These are phyloP conservation scores for Cenchrus purpureus DNA, from an alignment of 176 grass and related monocot species.

Conservation along the genomic window DNA sequence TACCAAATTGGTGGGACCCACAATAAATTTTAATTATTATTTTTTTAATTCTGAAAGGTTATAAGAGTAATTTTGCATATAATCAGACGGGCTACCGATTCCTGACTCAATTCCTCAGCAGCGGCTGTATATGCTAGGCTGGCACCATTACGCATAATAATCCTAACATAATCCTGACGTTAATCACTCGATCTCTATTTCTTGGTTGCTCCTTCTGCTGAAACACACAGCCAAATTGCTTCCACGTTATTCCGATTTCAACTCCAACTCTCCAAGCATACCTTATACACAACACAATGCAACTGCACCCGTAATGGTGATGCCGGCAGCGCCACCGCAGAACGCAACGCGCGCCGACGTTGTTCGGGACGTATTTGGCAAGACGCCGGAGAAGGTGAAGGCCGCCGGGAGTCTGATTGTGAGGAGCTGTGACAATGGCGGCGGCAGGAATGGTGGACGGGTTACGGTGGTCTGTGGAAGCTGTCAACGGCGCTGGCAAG, in stretches of 20 bases:
- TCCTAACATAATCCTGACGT: background rate
- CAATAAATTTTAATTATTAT: too few relatives aligned
- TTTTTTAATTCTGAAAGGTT: too few relatives aligned
- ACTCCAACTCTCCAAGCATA: background rate
- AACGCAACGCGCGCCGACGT: background rate
- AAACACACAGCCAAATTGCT: conserved; percentile 14
- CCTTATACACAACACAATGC: conserved; percentile 11
- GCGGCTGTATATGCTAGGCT: too few relatives aligned
- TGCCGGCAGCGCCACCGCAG: background rate
- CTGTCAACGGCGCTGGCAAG: conserved; percentile 39
- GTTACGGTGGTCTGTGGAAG: background rate
- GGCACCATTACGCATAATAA: conserved; percentile 9
- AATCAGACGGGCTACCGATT: too few relatives aligned
- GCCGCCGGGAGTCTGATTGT: background rate
- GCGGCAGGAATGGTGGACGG: background rate
- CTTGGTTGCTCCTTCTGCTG: background rate
- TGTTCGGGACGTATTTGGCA: background rate
- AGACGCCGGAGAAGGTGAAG: background rate
- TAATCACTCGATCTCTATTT: background rate
- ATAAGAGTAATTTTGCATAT: too few relatives aligned
- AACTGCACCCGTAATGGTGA: conserved; percentile 9
- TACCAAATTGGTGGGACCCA: too few relatives aligned
- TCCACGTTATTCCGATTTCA: background rate
- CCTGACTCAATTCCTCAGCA: too few relatives aligned
- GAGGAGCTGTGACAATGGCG: conserved; percentile 14